Evolutionary conservation across 371 early-diverging fungal species (phyloP).

Genomic region (Mucor mucedo): DNA sequence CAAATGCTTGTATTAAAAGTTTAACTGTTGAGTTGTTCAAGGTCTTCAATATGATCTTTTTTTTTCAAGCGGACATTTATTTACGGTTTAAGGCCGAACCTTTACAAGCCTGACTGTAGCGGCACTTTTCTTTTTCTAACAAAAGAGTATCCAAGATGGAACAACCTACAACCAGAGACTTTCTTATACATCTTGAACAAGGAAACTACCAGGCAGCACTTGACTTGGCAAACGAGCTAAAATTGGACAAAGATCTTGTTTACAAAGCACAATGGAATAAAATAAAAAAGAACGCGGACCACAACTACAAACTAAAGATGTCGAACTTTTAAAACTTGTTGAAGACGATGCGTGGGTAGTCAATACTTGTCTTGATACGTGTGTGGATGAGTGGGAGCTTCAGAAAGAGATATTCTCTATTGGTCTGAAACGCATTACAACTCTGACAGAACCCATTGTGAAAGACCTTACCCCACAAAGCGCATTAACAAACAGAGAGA

Average conservation of each 20-base stretch:
- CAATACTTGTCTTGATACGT: conserved; percentile 50
- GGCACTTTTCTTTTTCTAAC: too few species aligned
- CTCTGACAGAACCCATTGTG: conserved; percentile 49
- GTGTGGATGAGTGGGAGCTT: conserved; percentile 35
- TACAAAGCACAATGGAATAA: conserved; percentile 69
- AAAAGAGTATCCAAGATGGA: conserved; percentile 29
- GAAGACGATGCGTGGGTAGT: conserved; percentile 72
- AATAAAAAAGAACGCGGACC: conserved; percentile 14
- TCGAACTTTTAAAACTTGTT: conserved; percentile 57
- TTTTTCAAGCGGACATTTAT: too few species aligned
- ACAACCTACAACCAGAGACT: conserved; percentile 39
- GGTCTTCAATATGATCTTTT: too few species aligned
- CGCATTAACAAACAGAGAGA: conserved; percentile 2
- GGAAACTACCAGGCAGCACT: conserved; percentile 70
- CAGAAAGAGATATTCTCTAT: conserved; percentile 56
- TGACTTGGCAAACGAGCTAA: conserved; percentile 59
- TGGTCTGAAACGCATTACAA: conserved; percentile 58
- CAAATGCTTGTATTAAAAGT: too few species aligned
- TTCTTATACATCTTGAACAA: conserved; percentile 43
- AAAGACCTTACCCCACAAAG: not conserved
- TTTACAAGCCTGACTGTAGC: not conserved
- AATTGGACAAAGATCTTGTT: conserved; percentile 64
- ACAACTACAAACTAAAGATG: conserved; percentile 38
- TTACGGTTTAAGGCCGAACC: too few species aligned
- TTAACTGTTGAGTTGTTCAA: too few species aligned